phyloP scores from a whole-genome alignment of 345 rosid genomes.

The Nasturtium officinale region DNA sequence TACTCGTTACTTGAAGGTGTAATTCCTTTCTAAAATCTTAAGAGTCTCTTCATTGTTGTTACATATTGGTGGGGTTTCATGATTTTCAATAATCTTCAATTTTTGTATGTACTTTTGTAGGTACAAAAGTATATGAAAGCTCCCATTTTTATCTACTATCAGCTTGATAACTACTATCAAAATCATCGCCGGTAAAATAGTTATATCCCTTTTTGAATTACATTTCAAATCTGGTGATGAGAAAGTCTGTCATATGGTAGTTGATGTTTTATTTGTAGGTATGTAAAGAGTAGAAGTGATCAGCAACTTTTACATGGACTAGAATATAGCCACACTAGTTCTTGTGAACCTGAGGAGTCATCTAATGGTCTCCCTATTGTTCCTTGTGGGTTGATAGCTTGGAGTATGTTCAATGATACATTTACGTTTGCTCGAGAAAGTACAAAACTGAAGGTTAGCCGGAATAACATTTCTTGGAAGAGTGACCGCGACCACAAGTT shows the following conservation, averaged over 20 bases:
- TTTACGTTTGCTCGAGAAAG: slow-evolving; percentile 56
- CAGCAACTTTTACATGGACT: slow-evolving; percentile 67
- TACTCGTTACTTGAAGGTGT: slow-evolving; percentile 64
- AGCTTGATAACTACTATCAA: slow-evolving; percentile 87
- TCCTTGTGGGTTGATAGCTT: slow-evolving; percentile 83
- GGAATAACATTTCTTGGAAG: slow-evolving; percentile 75
- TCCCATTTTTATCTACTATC: slow-evolving; percentile 78
- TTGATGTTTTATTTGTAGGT: slow-evolving; percentile 47
- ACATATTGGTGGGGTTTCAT: neutral
- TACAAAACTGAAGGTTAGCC: slow-evolving; percentile 49
- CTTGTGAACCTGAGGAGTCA: slow-evolving; percentile 70
- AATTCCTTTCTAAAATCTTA: neutral
- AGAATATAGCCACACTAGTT: slow-evolving; percentile 51
- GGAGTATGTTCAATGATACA: slow-evolving; percentile 92
- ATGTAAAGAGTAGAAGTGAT: slow-evolving; percentile 85
- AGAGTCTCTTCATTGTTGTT: slow-evolving; percentile 11
- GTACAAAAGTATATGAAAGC: slow-evolving; percentile 81
- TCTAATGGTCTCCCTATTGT: slow-evolving; percentile 62
- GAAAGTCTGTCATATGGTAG: neutral
- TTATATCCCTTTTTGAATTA: neutral
- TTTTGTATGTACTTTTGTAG: slow-evolving; percentile 43
- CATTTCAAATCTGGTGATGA: slow-evolving; percentile 17
- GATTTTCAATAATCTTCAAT: neutral
- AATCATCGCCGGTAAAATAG: slow-evolving; percentile 69
- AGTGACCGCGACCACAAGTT: slow-evolving; percentile 84